These are phyloP conservation scores for Pyrenophora teres DNA, from an alignment of 2,329 filamentous ascomycete species.

Conservation along the genomic window DNA sequence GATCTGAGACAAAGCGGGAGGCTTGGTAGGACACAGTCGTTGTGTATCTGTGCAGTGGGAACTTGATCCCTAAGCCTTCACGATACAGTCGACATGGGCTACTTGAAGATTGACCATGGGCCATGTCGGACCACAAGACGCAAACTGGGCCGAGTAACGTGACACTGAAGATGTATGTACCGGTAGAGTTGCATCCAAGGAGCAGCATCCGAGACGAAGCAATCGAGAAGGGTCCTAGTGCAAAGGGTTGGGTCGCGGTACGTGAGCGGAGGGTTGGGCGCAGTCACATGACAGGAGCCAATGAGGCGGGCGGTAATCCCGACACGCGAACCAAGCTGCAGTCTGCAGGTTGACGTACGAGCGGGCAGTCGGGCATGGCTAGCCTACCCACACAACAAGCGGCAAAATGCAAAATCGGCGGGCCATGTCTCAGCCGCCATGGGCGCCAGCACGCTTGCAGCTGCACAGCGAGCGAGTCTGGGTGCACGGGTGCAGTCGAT, in stretches of 20 bases:
- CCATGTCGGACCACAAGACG: too few relatives aligned
- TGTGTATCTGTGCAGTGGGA: not conserved
- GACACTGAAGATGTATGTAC: too few relatives aligned
- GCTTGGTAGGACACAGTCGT: conserved; percentile 12
- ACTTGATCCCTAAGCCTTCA: too few relatives aligned
- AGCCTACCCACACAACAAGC: conserved; percentile 21
- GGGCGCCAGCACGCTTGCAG: conserved; percentile 17
- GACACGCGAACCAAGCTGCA: conserved; percentile 23
- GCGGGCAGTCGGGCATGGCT: conserved; percentile 15
- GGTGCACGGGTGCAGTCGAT: not conserved
- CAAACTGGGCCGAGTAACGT: too few relatives aligned
- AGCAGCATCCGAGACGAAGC: not conserved
- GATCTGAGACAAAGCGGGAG: conserved; percentile 25
- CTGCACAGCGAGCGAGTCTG: not conserved
- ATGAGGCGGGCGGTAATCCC: conserved; percentile 9
- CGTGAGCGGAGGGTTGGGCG: not conserved
- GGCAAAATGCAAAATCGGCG: conserved; percentile 18
- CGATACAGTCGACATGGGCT: too few relatives aligned
- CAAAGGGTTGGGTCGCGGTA: not conserved
- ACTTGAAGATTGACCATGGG: too few relatives aligned
- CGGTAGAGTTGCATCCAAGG: too few relatives aligned
- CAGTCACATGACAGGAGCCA: conserved; percentile 28
- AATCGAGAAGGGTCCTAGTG: not conserved
- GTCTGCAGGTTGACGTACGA: conserved; percentile 38
- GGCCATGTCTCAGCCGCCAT: conserved; percentile 28